Percentiles rank a stretch among this genome's conserved stretches.
These are phyloP conservation scores for Pyrenochaeta sp. DNA, from an alignment of 2,329 filamentous ascomycete genomes.

Conservation along the genomic window DNA sequence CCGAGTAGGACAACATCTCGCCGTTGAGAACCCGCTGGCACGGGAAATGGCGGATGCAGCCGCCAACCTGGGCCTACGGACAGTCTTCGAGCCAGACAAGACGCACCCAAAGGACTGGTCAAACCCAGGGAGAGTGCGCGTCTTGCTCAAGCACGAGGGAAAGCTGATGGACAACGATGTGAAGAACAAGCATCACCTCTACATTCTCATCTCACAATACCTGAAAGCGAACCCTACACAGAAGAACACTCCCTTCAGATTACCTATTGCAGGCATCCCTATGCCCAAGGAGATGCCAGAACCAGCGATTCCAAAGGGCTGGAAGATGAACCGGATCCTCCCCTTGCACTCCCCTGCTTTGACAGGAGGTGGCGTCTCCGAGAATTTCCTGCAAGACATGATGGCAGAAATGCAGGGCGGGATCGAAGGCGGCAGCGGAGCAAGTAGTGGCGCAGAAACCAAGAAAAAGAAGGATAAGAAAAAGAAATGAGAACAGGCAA, in stretches of 20 bases:
- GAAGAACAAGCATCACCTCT: slow-evolving; percentile 87
- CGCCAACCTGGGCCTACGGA: slow-evolving; percentile 69
- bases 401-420: slow-evolving; percentile 85
- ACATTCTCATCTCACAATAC: slow-evolving; percentile 79
- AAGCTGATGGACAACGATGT: slow-evolving; percentile 60
- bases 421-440: slow-evolving; percentile 33
- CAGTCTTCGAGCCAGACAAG: slow-evolving; percentile 90
- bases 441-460: slow-evolving; percentile 32
- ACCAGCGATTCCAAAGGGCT: slow-evolving; percentile 76
- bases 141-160: slow-evolving; percentile 73
- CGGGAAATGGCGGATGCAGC: slow-evolving; percentile 86
- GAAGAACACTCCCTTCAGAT: slow-evolving; percentile 72
- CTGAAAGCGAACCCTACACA: slow-evolving; percentile 81
- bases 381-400: slow-evolving; percentile 95
- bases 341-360: slow-evolving; percentile 89
- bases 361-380: slow-evolving; percentile 90
- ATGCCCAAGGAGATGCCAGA: slow-evolving; percentile 72
- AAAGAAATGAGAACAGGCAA: slow-evolving; percentile 40
- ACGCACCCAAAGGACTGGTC: slow-evolving; percentile 96
- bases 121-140: slow-evolving; percentile 89
- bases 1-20: slow-evolving; percentile 75
- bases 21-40: slow-evolving; percentile 85
- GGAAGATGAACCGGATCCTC: slow-evolving; percentile 86
- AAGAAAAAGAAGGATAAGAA: slow-evolving; percentile 52
- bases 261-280: slow-evolving; percentile 77